These are phyloP conservation scores for Floccularia luteovirens DNA, from an alignment of 768 basidiomycete genomes.

Conservation along the genomic window DNA sequence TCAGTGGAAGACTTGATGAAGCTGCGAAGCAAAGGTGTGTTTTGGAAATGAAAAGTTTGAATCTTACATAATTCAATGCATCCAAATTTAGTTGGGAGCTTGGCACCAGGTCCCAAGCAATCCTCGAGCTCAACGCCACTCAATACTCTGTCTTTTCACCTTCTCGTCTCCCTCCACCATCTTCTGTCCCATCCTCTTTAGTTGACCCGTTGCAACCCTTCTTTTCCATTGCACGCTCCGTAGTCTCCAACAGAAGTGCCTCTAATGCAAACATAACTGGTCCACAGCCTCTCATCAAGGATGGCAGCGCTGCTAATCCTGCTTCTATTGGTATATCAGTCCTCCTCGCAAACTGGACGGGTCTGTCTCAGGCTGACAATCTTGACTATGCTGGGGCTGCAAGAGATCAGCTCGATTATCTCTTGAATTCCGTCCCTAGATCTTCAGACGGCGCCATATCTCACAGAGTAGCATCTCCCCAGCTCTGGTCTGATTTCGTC, in stretches of 20 bases:
- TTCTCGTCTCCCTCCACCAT: conserved; percentile 28
- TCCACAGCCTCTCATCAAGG: conserved; percentile 50
- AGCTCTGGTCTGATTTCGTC: conserved; percentile 75
- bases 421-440: conserved; percentile 49
- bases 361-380: conserved; percentile 23
- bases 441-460: conserved; percentile 77
- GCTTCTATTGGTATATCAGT: conserved; percentile 71
- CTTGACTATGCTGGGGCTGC: conserved; percentile 59
- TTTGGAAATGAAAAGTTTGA: background rate
- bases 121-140: conserved; percentile 37
- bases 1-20: conserved; percentile 28
- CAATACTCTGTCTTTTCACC: conserved; percentile 35
- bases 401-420: conserved; percentile 53
- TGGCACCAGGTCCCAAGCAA: conserved; percentile 44
- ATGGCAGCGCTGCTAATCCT: conserved; percentile 69
- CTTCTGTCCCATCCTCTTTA: conserved; percentile 20
- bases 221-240: conserved; percentile 41
- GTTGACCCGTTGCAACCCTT: conserved; percentile 40
- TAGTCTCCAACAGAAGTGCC: conserved; percentile 38
- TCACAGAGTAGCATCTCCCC: conserved; percentile 60
- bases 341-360: conserved; percentile 47
- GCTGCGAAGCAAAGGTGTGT: conserved; percentile 28
- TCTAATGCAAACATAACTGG: conserved; percentile 35
- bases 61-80: background rate
- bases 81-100: conserved; percentile 39